Base-by-base conservation (phyloP, 2,329 filamentous ascomycete genomes). In the Shiraia bambusicola region DNA sequence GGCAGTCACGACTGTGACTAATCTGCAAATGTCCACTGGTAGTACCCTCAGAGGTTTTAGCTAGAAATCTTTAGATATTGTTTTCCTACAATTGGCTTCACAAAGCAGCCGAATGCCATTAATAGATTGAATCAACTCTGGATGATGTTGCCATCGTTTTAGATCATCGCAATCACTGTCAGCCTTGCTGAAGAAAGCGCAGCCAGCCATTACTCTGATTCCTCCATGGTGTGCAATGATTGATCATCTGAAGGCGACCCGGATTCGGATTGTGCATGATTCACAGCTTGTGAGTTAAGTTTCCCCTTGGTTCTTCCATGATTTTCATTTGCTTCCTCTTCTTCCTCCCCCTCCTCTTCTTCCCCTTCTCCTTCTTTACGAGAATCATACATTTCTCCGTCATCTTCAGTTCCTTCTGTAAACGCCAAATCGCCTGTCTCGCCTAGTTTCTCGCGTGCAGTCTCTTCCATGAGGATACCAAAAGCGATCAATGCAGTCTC, bases 401-500 rank as follows among this genome's bases (percentile, higher is more conserved):
- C 24, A 13, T 36, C 39, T 27, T 40, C 27, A 12, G 48, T 77
- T 2, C 49, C 58, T 62, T 90, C 86, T 0, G 84, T 81, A 58
- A 92, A 86, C 1, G 86, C 84, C 34, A 88, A 65, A 65, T 89
- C 83, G 15, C 87, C 87, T 10, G 74, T 78, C 40, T 75, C 71
- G 4, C 85, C 86, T 14, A 91, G 69, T 5, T 75, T 65, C 33
- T 83, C 79, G 28, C 76, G 73, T 12, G 79, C 76, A 2, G 80
- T 78, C 66, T 92, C 87, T 67, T 92, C 87, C 29, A 91, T 70
- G 42, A 92, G 66, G 34, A 92, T 81, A 1, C 87, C 86, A 57
- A 92, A 75, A 1, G 87, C 86, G 39, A 92, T 70, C 43, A 92
- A 73, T 3, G 87, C 87, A 11, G 86, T 88, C 70, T 88, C 87